Conservation (phyloP, 169 alveolate genomes). For the Eimeria praecox region DNA sequence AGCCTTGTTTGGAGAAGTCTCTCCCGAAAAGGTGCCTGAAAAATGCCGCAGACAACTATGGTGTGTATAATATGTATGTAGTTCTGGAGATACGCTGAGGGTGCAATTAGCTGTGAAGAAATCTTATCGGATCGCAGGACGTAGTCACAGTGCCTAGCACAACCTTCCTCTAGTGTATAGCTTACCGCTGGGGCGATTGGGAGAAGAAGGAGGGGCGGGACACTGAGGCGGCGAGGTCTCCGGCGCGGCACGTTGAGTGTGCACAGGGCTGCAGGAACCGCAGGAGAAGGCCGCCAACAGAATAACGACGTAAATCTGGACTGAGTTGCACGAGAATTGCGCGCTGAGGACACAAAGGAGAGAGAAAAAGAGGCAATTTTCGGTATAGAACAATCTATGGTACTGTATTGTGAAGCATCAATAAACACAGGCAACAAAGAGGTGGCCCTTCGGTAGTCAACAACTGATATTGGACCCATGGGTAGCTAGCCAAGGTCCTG, state of each 20-base stretch:
- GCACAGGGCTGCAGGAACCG: background rate
- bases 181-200: background rate
- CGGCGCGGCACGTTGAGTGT: background rate
- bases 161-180: too few species aligned
- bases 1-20: background rate
- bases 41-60: background rate
- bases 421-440: too few species aligned
- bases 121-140: too few species aligned
- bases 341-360: background rate
- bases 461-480: too few species aligned
- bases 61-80: background rate
- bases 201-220: slow-evolving; percentile 13
- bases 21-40: background rate
- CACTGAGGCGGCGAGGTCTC: background rate
- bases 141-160: too few species aligned
- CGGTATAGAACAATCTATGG: background rate
- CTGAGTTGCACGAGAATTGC: background rate
- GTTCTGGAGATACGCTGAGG: background rate
- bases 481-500: too few species aligned
- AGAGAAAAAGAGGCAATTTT: background rate
- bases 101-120: too few species aligned
- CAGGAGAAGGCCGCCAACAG: background rate
- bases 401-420: too few species aligned
- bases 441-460: too few species aligned
- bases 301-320: background rate